A percentile compares a stretch with the other conserved stretches of the same genome.
phyloP scores from a whole-genome alignment of 1,284 basidiomycete species.

The Exobasidium cylindrosporum region DNA sequence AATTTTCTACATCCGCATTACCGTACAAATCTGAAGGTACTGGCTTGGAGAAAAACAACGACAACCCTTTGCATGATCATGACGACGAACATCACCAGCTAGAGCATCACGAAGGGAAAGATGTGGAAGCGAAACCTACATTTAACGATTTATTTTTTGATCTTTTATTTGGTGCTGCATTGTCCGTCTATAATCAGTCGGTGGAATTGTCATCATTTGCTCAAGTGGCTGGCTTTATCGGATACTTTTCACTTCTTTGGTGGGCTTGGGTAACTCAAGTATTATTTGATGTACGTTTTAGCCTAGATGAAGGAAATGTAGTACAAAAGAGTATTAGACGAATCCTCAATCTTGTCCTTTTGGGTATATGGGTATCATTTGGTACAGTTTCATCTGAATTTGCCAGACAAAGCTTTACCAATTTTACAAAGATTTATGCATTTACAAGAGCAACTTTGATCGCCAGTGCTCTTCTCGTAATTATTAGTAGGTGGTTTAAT shows the following conservation, averaged over 20 bases:
- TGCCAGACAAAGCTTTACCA: conserved; percentile 24
- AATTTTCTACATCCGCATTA: too few species aligned
- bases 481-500: conserved; percentile 9
- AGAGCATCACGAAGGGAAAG: too few species aligned
- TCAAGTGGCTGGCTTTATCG: conserved; percentile 26
- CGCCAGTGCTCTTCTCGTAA: conserved; percentile 17
- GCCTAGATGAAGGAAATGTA: not conserved
- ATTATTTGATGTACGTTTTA: conserved; percentile 30
- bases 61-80: too few species aligned
- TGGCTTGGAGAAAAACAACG: too few species aligned
- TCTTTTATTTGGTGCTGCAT: conserved; percentile 27
- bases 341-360: conserved; percentile 21
- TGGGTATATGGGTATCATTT: conserved; percentile 31
- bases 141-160: conserved; percentile 34
- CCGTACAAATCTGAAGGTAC: too few species aligned
- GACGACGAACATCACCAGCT: too few species aligned
- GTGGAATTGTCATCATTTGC: conserved; percentile 21
- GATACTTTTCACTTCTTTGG: conserved; percentile 29
- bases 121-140: too few species aligned
- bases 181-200: conserved; percentile 27
- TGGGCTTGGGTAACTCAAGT: conserved; percentile 34
- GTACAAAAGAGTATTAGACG: conserved; percentile 13
- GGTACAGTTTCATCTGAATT: conserved; percentile 33
- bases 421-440: conserved; percentile 29
- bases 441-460: conserved; percentile 20